Evolutionary conservation across 257 asterid species (phyloP).

Genomic region (Gentiana dahurica): DNA sequence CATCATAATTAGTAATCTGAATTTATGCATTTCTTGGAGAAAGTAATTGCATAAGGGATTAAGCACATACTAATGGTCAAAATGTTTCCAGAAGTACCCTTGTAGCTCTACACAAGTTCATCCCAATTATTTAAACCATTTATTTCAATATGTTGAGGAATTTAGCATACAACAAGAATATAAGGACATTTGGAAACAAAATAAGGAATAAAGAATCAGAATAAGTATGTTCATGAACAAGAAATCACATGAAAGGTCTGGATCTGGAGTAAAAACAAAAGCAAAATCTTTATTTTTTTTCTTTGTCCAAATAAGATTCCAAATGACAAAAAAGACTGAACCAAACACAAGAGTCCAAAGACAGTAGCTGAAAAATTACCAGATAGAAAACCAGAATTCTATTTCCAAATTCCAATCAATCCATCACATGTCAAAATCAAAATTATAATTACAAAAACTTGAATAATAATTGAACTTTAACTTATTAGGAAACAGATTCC

Average conservation of each 20-base stretch:
- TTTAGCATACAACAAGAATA: constrained; percentile 15
- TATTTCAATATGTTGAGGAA: constrained; percentile 1
- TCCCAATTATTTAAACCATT: too few relatives aligned
- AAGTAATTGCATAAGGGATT: not conserved
- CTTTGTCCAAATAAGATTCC: constrained; percentile 34
- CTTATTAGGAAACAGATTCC: not conserved
- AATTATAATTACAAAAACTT: too few relatives aligned
- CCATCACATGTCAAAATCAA: constrained; percentile 24
- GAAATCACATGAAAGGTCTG: constrained; percentile 24
- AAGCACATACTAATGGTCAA: constrained; percentile 1
- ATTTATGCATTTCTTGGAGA: not conserved
- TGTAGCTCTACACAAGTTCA: too few relatives aligned
- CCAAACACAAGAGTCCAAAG: constrained; percentile 64
- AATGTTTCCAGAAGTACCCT: constrained; percentile 5
- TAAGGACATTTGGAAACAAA: constrained; percentile 25
- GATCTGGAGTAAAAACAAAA: constrained; percentile 17
- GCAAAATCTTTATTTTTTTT: constrained; percentile 11
- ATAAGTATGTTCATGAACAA: constrained; percentile 22
- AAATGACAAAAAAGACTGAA: constrained; percentile 37
- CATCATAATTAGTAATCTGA: constrained; percentile 4
- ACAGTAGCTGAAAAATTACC: constrained; percentile 27
- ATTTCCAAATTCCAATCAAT: constrained; percentile 24
- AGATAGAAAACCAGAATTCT: constrained; percentile 21
- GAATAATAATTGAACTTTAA: too few relatives aligned
- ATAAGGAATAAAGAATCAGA: constrained; percentile 34